Percentiles rank a stretch among this genome's conserved stretches.
phyloP scores from a whole-genome alignment of 1,284 basidiomycete genomes.

The Cryptococcus sp. region DNA sequence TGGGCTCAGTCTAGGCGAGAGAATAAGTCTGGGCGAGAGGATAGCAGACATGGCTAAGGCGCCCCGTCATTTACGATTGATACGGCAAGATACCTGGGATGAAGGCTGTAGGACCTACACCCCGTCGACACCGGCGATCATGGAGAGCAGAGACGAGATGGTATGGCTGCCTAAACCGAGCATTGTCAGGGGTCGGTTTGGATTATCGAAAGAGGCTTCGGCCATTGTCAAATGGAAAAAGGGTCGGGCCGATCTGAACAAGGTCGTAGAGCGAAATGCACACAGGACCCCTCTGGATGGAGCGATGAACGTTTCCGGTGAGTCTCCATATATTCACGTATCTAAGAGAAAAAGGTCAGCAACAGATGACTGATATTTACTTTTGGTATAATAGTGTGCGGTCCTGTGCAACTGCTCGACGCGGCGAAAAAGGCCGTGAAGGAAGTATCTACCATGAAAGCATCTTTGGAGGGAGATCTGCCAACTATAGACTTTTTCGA shows the following conservation, averaged over 20 bases:
- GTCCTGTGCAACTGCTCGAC: constrained; percentile 16
- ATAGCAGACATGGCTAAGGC: constrained; percentile 6
- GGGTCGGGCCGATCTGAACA: constrained; percentile 26
- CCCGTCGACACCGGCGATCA: constrained; percentile 8
- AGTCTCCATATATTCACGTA: background rate
- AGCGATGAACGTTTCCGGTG: constrained; percentile 9
- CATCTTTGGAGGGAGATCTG: constrained; percentile 15
- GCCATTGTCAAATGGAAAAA: constrained; percentile 15
- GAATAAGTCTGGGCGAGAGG: background rate
- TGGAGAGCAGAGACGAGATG: constrained; percentile 12
- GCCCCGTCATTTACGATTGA: background rate
- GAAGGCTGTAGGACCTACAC: constrained; percentile 18
- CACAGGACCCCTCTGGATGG: constrained; percentile 1
- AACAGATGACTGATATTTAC: no score
- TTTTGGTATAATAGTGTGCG: constrained; percentile 18
- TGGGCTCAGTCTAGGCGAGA: background rate
- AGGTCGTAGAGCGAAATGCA: constrained; percentile 7
- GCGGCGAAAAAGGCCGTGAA: constrained; percentile 13
- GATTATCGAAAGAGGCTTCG: constrained; percentile 12
- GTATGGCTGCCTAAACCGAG: constrained; percentile 1
- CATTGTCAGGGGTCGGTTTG: constrained; percentile 7
- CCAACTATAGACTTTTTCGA: constrained; percentile 16
- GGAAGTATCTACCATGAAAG: constrained; percentile 4
- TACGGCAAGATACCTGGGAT: constrained; percentile 6
- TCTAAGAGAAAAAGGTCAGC: background rate